Conservation (phyloP, 345 rosid species). For the Dipteronia dyeriana region DNA sequence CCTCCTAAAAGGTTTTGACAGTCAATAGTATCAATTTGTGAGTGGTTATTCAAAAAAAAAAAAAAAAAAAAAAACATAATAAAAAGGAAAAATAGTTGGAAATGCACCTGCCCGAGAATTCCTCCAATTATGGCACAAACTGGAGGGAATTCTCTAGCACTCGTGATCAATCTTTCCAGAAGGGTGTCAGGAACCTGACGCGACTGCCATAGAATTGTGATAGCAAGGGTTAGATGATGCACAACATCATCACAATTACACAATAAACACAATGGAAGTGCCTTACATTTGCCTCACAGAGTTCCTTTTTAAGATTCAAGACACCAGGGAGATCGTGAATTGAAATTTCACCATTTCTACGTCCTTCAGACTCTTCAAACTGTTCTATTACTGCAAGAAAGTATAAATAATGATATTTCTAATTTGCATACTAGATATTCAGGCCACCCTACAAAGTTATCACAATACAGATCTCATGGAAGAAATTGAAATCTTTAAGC, state of each 20-base stretch:
- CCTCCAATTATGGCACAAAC: slow-evolving; percentile 96
- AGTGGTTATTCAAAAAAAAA: neutral
- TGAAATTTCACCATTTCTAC: slow-evolving; percentile 42
- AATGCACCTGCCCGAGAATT: slow-evolving; percentile 82
- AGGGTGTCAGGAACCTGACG: slow-evolving; percentile 62
- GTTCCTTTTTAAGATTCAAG: slow-evolving; percentile 58
- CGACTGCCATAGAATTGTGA: slow-evolving; percentile 42
- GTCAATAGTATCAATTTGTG: neutral
- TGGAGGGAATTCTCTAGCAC: slow-evolving; percentile 68
- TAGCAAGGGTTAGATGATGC: slow-evolving; percentile 1
- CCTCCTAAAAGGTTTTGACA: slow-evolving; percentile 60
- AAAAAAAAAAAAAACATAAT: neutral
- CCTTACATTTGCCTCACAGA: slow-evolving; percentile 72
- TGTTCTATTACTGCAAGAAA: slow-evolving; percentile 63
- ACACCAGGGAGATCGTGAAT: slow-evolving; percentile 61
- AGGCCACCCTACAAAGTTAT: neutral
- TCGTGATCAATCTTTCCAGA: slow-evolving; percentile 66
- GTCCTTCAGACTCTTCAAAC: slow-evolving; percentile 71
- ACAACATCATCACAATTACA: neutral
- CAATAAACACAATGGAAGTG: neutral
- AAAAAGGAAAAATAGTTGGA: neutral
- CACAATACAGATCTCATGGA: neutral
- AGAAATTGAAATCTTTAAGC: neutral
- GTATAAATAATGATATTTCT: neutral
- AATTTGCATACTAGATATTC: neutral